Conservation (phyloP, 169 alveolate species). For the Eimeria necatrix region DNA sequence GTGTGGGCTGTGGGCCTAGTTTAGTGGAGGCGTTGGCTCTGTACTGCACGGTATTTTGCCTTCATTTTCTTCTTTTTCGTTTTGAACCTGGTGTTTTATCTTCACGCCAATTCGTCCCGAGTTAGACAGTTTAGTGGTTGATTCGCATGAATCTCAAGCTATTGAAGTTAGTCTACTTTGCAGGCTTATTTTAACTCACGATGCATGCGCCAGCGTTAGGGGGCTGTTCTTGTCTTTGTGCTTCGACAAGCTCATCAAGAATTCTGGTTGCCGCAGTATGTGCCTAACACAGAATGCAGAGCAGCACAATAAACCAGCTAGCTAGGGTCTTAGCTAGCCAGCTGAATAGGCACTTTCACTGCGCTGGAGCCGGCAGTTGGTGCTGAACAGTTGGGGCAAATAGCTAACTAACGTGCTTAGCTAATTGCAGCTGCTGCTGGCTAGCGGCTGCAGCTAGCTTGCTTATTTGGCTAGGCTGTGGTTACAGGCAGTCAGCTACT, state of each 20-base stretch:
- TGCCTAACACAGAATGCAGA: background rate
- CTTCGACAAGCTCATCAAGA: background rate
- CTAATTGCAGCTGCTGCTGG: background rate
- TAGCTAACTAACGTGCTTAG: background rate
- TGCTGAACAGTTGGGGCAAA: background rate
- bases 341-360: background rate
- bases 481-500: background rate
- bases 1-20: background rate
- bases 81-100: background rate
- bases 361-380: background rate
- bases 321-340: background rate
- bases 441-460: background rate
- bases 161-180: background rate
- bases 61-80: background rate
- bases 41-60: background rate
- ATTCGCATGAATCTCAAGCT: background rate
- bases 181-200: background rate
- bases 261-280: background rate
- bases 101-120: background rate
- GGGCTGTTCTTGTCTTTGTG: background rate
- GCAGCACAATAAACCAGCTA: background rate
- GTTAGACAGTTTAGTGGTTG: background rate
- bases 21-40: background rate
- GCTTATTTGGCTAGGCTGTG: background rate
- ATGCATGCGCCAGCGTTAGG: background rate